Conservation (phyloP, 352 stramenopile genomes). For the Albugo laibachii region DNA sequence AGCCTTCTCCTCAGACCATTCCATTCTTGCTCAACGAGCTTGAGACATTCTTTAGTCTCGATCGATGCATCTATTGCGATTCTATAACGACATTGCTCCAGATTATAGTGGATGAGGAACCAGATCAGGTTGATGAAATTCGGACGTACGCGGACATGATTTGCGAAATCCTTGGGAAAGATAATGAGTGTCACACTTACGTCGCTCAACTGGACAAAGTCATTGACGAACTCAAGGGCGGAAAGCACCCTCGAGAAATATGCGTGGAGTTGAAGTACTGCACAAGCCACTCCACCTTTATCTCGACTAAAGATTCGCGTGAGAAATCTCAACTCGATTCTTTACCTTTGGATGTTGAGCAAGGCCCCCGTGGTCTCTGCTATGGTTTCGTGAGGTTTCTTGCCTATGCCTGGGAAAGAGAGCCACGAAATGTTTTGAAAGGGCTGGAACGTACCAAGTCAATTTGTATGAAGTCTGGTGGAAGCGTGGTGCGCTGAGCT, state of each 20-base stretch:
- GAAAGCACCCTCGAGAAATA: slow-evolving; percentile 42
- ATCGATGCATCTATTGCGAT: slow-evolving; percentile 37
- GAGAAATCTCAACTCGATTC: too few species aligned
- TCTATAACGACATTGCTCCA: slow-evolving; percentile 35
- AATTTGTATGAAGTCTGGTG: too few species aligned
- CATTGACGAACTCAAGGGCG: slow-evolving; percentile 37
- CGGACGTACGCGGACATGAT: slow-evolving; percentile 52
- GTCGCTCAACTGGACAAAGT: slow-evolving; percentile 42
- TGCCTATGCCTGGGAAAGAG: too few species aligned
- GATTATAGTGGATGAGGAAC: slow-evolving; percentile 33
- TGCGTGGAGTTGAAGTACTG: slow-evolving; percentile 27
- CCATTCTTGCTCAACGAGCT: too few species aligned
- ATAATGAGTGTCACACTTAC: slow-evolving; percentile 45
- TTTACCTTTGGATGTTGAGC: too few species aligned
- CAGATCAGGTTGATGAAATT: slow-evolving; percentile 27
- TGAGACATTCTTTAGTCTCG: too few species aligned
- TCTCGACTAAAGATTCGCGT: too few species aligned
- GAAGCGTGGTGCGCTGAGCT: too few species aligned
- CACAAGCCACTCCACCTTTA: slow-evolving; percentile 1
- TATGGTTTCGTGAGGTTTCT: too few species aligned
- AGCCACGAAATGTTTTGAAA: too few species aligned
- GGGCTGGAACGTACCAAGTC: too few species aligned
- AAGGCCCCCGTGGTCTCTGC: too few species aligned
- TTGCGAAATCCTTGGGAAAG: slow-evolving; percentile 37
- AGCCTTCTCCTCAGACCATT: background rate